phyloP scores from a whole-genome alignment of 495 filamentous ascomycete species.

The Penicillium longicatenatum region DNA sequence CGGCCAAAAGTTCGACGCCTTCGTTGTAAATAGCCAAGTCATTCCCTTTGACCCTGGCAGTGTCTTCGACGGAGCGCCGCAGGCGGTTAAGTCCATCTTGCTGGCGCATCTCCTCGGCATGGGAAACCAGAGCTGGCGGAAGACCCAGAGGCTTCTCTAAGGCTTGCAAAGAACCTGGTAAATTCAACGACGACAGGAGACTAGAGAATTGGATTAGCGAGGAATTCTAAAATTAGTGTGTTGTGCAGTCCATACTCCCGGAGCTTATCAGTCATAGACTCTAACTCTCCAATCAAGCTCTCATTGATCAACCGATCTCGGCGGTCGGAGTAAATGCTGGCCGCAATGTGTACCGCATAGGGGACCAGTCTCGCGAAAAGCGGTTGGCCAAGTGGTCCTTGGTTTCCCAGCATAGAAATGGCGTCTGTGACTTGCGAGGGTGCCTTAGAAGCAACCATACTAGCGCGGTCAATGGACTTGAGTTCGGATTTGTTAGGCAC shows the following conservation, averaged over 20 bases:
- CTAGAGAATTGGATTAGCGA: slow-evolving; percentile 30
- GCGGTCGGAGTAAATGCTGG: slow-evolving; percentile 92
- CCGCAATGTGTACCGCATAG: slow-evolving; percentile 92
- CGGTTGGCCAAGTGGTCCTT: slow-evolving; percentile 76
- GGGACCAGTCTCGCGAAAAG: slow-evolving; percentile 92
- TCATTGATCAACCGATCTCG: slow-evolving; percentile 86
- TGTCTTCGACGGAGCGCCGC: slow-evolving; percentile 78
- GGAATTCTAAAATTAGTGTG: neutral
- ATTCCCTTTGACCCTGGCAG: slow-evolving; percentile 77
- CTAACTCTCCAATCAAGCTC: slow-evolving; percentile 80
- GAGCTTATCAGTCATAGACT: slow-evolving; percentile 75
- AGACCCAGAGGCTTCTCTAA: slow-evolving; percentile 92
- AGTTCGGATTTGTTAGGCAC: slow-evolving; percentile 90
- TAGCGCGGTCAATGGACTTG: slow-evolving; percentile 79
- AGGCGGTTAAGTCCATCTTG: slow-evolving; percentile 79
- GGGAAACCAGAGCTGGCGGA: slow-evolving; percentile 79
- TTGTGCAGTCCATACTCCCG: slow-evolving; percentile 59
- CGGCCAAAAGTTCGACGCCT: slow-evolving; percentile 70
- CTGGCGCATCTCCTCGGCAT: slow-evolving; percentile 95
- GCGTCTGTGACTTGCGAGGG: slow-evolving; percentile 84
- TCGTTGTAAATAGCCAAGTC: slow-evolving; percentile 78
- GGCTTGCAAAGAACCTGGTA: slow-evolving; percentile 91
- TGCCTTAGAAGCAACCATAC: slow-evolving; percentile 80
- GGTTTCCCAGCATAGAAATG: slow-evolving; percentile 74
- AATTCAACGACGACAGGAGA: slow-evolving; percentile 77